Evolutionary conservation across 2,329 filamentous ascomycete genomes (phyloP), one percentile per base, ranked within the genome.

Genomic region (Pezicula radicicola): DNA sequence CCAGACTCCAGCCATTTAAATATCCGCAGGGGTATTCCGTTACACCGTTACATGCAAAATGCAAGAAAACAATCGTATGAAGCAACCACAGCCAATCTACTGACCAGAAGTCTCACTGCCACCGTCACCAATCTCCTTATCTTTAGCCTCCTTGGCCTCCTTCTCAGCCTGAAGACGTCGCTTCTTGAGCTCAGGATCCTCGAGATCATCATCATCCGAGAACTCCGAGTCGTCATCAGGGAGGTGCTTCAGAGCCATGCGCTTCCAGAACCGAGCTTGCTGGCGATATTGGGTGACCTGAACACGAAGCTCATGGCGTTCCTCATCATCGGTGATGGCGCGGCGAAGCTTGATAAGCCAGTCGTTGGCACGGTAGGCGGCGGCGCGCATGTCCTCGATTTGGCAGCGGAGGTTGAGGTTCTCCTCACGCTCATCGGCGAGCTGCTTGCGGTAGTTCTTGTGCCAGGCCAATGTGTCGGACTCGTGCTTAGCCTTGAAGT

Each of bases 321-420:
- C 69, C 56, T 77, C 73, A 53, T 84, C 75, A 57, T 83, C 80
- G 57, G 84, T 78, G 61, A 81, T 79, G 49, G 71, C 72, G 42
- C 75, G 71, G 48, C 83, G 75, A 58, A 85, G 84, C 36, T 75
- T 68, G 37, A 83, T 79, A 51, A 87, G 69, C 54, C 72, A 67
- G 52, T 79, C 78, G 62, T 85, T 85, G 19, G 82, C 83, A 12
- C 70, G 72, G 44, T 74, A 74, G 21, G 84, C 83, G 58, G 81
- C 78, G 39, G 76, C 75, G 62, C 85, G 80, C 80, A 85, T 84
- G 59, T 84, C 80, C 76, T 81, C 84, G 60, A 87, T 84, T 67
- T 86, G 81, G 60, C 84, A 80, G 48, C 83, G 80, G 48, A 87
- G 74, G 2, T 77, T 75, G 54, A 75, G 75, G 62, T 87, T 87